Base-by-base conservation (phyloP, 2,329 filamentous ascomycete genomes). In the Blumeria hordei region DNA sequence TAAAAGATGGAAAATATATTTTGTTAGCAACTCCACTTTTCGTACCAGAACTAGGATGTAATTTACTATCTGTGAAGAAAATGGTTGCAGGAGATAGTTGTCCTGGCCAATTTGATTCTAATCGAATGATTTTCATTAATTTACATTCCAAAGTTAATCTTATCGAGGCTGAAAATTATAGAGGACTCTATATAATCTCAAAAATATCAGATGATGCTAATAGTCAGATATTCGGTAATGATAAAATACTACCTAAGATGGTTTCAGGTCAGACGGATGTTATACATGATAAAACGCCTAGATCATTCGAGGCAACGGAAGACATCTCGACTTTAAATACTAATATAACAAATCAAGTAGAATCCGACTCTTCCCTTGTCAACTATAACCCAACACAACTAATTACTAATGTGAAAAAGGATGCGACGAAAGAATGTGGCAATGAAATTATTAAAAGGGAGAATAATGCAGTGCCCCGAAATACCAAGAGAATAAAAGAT, bases 1-100 rank as follows among this genome's bases (percentile, higher is more conserved):
- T 52, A 35, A 52, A 35, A 36, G 33, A 35, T 49, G 16, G 44
- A 49, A 49, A 49, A 32, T 49, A 49, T 10, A 49, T 49, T 49
- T 49, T 49, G 12, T 52, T 35, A 52, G 32, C 49, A 52, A 52
- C 36, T 3, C 36, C 28, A 37, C 34, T 52, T n/a, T 37, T 52
- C 36, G 28, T 52, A 35, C 49, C 49, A 35, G 49, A 21, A 35
- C 10, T 52, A 14, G 28, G 49, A 16, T 52, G 49, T 52, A 35
- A 52, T 52, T 34, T 52, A 16, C 49, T 52, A 35, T 52, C 49
- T 36, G 49, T 52, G 36, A 52, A 52, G 28, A 52, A 52, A 52
- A 52, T 52, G 33, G 34, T 36, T 35, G 49, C 44, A n/a, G 44
- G 44, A 49, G 21, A 49, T 49, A 49, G 3, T 32, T 49, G 44